These are phyloP conservation scores for Nicotiana paniculata DNA, from an alignment of 257 asterid genomes.

Conservation along the genomic window DNA sequence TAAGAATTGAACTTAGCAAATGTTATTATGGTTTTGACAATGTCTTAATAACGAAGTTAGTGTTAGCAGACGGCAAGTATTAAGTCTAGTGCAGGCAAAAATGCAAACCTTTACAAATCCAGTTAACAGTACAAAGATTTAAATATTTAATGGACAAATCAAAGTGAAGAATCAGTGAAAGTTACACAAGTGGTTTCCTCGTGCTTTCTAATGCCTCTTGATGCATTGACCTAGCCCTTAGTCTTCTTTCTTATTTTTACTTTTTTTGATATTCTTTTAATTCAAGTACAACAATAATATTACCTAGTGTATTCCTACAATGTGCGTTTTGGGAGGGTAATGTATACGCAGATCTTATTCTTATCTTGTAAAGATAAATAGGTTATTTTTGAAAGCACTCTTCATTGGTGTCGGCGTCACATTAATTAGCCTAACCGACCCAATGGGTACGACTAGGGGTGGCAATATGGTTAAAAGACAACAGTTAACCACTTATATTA, in stretches of 20 bases:
- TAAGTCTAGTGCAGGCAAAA: not conserved
- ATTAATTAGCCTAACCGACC: too few species aligned
- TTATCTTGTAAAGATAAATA: too few species aligned
- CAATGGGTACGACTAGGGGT: too few species aligned
- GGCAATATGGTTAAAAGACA: too few species aligned
- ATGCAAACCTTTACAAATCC: not conserved
- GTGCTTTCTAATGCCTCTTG: slow-evolving; percentile 9
- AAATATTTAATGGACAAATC: not conserved
- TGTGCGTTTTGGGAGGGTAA: too few species aligned
- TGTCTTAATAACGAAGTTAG: slow-evolving; percentile 17
- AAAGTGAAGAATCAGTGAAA: slow-evolving; percentile 13
- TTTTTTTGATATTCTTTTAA: not conserved
- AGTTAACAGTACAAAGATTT: not conserved
- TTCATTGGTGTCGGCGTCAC: too few species aligned
- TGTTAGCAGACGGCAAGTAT: slow-evolving; percentile 15
- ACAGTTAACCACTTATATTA: too few species aligned
- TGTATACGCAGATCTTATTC: too few species aligned
- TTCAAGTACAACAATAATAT: not conserved
- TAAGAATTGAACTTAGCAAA: not conserved
- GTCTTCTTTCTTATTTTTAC: not conserved
- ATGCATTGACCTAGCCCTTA: not conserved
- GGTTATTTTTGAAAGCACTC: too few species aligned
- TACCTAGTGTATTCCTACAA: too few species aligned
- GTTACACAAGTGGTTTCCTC: slow-evolving; percentile 18
- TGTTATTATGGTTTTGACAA: slow-evolving; percentile 15